Evolutionary conservation across 2,329 filamentous ascomycete genomes (phyloP).

Genomic region (Stachybotrys echinatus): DNA sequence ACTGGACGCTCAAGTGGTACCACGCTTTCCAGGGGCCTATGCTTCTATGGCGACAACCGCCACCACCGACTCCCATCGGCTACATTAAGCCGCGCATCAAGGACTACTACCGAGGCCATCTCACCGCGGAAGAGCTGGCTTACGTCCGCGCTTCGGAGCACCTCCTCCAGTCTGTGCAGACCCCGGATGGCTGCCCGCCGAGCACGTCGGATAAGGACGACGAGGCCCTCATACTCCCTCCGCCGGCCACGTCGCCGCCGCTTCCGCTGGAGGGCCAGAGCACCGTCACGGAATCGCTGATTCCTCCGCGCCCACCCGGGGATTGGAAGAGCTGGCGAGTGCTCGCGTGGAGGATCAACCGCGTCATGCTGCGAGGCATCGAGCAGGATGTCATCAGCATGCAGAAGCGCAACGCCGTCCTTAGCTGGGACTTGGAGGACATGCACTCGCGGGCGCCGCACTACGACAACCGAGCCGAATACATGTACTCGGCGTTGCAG

Average conservation of each 20-base stretch:
- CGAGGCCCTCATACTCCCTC: conserved; percentile 21
- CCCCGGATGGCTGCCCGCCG: conserved; percentile 12
- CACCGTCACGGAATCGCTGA: conserved; percentile 12
- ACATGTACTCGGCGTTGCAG: conserved; percentile 43
- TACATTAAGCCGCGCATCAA: conserved; percentile 37
- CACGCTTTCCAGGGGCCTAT: conserved; percentile 42
- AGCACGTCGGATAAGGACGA: conserved; percentile 22
- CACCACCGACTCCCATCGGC: conserved; percentile 27
- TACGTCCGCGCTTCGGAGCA: conserved; percentile 27
- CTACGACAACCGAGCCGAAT: conserved; percentile 48
- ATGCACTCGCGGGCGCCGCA: conserved; percentile 43
- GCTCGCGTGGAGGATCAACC: conserved; percentile 32
- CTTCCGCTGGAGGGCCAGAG: conserved; percentile 7
- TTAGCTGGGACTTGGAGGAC: conserved; percentile 40
- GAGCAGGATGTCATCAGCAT: conserved; percentile 41
- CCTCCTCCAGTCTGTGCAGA: conserved; percentile 28
- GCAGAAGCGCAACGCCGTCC: conserved; percentile 41
- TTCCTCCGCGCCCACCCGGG: conserved; percentile 27
- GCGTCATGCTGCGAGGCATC: conserved; percentile 38
- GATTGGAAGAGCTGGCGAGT: conserved; percentile 36
- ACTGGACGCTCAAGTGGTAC: conserved; percentile 45
- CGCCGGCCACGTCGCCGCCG: conserved; percentile 17
- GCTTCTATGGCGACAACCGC: conserved; percentile 32
- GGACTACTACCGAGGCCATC: conserved; percentile 44
- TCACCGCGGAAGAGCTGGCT: conserved; percentile 39